Conservation (phyloP, 768 basidiomycete species). For the Multifurca ochricompacta region DNA sequence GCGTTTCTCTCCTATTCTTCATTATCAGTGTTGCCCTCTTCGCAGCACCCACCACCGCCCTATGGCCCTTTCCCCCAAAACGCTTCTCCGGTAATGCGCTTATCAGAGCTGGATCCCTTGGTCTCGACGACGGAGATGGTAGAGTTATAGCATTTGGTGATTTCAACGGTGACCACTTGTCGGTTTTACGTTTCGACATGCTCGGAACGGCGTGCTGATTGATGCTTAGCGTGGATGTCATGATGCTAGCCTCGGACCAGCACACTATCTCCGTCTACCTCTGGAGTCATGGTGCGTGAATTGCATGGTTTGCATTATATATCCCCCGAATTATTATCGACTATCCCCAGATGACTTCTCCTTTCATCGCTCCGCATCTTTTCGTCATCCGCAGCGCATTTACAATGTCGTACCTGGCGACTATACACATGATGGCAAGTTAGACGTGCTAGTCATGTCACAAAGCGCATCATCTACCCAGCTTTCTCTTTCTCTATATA, state of each 20-base stretch:
- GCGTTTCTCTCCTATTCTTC: slow-evolving; percentile 11
- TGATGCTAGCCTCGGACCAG: slow-evolving; percentile 69
- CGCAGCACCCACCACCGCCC: slow-evolving; percentile 11
- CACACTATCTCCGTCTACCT: slow-evolving; percentile 66
- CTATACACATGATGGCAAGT: slow-evolving; percentile 84
- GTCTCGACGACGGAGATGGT: slow-evolving; percentile 53
- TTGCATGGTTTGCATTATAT: no score
- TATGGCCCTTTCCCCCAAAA: slow-evolving; percentile 88
- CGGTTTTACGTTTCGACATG: slow-evolving; percentile 28
- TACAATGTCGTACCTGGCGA: slow-evolving; percentile 89
- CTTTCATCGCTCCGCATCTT: slow-evolving; percentile 42
- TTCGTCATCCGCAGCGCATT: slow-evolving; percentile 51
- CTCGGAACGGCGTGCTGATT: neutral
- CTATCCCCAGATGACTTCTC: slow-evolving; percentile 45
- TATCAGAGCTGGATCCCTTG: slow-evolving; percentile 71
- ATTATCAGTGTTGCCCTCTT: neutral
- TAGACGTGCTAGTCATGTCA: slow-evolving; percentile 88
- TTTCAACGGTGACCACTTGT: slow-evolving; percentile 96
- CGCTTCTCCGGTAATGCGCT: slow-evolving; percentile 77
- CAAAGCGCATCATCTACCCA: slow-evolving; percentile 40
- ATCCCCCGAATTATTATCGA: neutral
- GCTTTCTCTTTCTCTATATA: slow-evolving; percentile 64
- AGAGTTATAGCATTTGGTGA: slow-evolving; percentile 88
- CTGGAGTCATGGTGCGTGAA: slow-evolving; percentile 75
- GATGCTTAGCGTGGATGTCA: slow-evolving; percentile 59